Evolutionary conservation across 1,284 basidiomycete genomes (phyloP).

Genomic region (Ustanciosporium gigantosporum): DNA sequence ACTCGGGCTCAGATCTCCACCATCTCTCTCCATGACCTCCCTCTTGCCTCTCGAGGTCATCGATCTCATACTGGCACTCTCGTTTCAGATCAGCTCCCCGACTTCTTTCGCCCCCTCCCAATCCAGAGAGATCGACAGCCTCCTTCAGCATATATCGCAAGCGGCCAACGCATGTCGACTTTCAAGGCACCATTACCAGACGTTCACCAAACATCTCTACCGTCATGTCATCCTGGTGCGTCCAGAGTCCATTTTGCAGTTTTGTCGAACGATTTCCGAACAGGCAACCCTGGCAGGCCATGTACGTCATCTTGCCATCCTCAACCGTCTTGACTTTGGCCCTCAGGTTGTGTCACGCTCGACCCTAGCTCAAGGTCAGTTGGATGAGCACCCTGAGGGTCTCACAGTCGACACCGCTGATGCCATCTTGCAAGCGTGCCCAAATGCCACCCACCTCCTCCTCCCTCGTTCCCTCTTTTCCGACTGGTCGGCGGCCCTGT

Average conservation of each 20-base stretch:
- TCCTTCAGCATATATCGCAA: not conserved
- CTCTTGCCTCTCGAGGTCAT: conserved; percentile 22
- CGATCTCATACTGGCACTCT: conserved; percentile 22
- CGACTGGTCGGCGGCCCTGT: conserved; percentile 6
- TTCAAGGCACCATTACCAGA: conserved; percentile 7
- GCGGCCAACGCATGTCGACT: conserved; percentile 5
- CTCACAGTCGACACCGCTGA: conserved; percentile 6
- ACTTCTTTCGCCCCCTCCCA: too few relatives aligned
- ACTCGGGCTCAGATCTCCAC: too few relatives aligned
- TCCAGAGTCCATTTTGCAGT: not conserved
- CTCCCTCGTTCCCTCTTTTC: conserved; percentile 8
- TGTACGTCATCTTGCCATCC: conserved; percentile 9
- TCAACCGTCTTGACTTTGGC: too few relatives aligned
- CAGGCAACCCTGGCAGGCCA: conserved; percentile 1
- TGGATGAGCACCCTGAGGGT: not conserved
- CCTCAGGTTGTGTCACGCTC: too few relatives aligned
- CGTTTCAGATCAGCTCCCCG: too few relatives aligned
- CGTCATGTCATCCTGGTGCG: conserved; percentile 8
- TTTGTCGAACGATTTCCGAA: conserved; percentile 4
- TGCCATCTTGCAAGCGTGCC: conserved; percentile 11
- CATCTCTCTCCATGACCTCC: too few relatives aligned
- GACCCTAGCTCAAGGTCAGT: too few relatives aligned
- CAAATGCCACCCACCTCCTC: conserved; percentile 21
- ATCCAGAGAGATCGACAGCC: not conserved
- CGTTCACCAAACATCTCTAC: conserved; percentile 16